phyloP scores from a whole-genome alignment of 2,329 filamentous ascomycete genomes.

The Juglanconis oblonga region DNA sequence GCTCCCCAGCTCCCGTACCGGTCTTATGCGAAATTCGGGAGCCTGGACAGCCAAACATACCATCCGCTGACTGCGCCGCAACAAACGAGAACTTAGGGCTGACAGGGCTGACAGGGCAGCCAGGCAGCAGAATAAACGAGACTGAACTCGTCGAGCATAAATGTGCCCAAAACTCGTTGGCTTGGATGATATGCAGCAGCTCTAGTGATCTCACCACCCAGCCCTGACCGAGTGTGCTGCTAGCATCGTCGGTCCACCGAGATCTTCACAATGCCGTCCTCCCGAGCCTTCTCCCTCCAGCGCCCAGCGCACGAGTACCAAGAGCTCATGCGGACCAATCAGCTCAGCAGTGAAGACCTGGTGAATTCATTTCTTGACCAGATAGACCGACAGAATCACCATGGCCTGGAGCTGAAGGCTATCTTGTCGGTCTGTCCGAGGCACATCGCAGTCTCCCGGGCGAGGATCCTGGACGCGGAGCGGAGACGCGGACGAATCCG shows the following conservation, averaged over 20 bases:
- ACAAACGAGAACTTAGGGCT: background rate
- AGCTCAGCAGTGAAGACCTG: constrained; percentile 22
- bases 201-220: too few relatives aligned
- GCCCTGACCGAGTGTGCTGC: too few relatives aligned
- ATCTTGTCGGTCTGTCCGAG: constrained; percentile 35
- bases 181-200: too few relatives aligned
- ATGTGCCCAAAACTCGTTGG: too few relatives aligned
- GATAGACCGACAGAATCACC: constrained; percentile 23
- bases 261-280: background rate
- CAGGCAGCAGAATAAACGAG: background rate
- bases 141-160: background rate
- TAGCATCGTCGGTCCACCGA: background rate
- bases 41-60: too few relatives aligned
- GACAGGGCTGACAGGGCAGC: background rate
- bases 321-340: constrained; percentile 6
- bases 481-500: constrained; percentile 31
- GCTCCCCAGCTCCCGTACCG: too few relatives aligned
- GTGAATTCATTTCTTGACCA: constrained; percentile 21
- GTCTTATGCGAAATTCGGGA: background rate
- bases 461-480: constrained; percentile 36
- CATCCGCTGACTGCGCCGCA: too few relatives aligned
- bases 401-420: constrained; percentile 25
- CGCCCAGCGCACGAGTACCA: constrained; percentile 13
- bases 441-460: constrained; percentile 32
- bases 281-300: background rate